Evolutionary conservation across 371 early-diverging fungal genomes (phyloP).

Genomic region (Capillidium rhysosporum): DNA sequence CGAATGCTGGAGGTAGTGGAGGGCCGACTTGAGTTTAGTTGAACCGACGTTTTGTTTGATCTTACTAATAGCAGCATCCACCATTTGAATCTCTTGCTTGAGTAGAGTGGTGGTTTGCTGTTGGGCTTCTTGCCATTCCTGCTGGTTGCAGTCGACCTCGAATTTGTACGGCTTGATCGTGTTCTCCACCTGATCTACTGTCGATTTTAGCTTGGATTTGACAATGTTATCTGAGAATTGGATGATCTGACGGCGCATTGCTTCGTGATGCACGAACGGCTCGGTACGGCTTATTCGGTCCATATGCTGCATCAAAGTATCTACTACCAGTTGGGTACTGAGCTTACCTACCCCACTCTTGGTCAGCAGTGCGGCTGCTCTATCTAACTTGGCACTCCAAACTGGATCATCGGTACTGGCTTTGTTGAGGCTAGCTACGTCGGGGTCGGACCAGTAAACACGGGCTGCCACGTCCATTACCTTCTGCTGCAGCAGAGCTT

Average conservation of each 20-base stretch:
- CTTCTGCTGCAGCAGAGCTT: slow-evolving; percentile 69
- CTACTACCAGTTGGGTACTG: slow-evolving; percentile 79
- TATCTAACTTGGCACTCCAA: slow-evolving; percentile 68
- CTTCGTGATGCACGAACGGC: slow-evolving; percentile 71
- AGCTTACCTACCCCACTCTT: slow-evolving; percentile 84
- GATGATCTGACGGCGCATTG: slow-evolving; percentile 56
- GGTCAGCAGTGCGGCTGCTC: slow-evolving; percentile 66
- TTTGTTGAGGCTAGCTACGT: slow-evolving; percentile 39
- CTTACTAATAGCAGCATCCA: slow-evolving; percentile 40
- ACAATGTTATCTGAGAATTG: slow-evolving; percentile 66
- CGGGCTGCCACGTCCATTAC: slow-evolving; percentile 79
- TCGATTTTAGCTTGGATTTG: slow-evolving; percentile 58
- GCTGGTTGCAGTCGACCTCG: slow-evolving; percentile 78
- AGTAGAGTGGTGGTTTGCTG: slow-evolving; percentile 50
- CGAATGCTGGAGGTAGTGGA: slow-evolving; percentile 33
- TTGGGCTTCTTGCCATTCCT: slow-evolving; percentile 82
- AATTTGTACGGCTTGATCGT: slow-evolving; percentile 96
- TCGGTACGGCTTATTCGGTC: slow-evolving; percentile 53
- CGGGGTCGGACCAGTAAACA: slow-evolving; percentile 77
- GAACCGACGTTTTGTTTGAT: slow-evolving; percentile 61
- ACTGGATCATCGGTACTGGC: slow-evolving; percentile 28
- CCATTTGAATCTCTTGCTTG: slow-evolving; percentile 53
- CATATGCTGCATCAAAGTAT: slow-evolving; percentile 64
- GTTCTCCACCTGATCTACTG: slow-evolving; percentile 93
- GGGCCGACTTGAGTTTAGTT: slow-evolving; percentile 62